A percentile compares a stretch with the other conserved stretches of the same genome.
Evolutionary conservation across 169 alveolate genomes (phyloP).

Genomic region (Perkinsus chesapeaki): DNA sequence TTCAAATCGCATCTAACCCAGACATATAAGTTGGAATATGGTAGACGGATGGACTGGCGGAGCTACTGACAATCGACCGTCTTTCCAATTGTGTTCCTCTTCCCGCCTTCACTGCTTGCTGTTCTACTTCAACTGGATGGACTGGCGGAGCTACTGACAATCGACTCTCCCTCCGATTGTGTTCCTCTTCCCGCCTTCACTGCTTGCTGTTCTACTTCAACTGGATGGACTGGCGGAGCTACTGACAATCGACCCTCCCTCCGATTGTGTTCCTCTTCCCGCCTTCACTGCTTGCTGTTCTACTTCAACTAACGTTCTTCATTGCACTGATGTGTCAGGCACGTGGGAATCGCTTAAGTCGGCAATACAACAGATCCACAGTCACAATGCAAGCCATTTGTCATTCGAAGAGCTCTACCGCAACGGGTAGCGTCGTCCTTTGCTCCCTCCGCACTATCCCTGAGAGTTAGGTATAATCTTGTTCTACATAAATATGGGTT

Average conservation of each 20-base stretch:
- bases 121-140: too few relatives aligned
- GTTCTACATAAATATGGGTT: slow-evolving; percentile 19
- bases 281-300: neutral
- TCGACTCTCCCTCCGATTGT: too few relatives aligned
- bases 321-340: neutral
- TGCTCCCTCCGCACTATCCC: neutral
- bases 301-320: neutral
- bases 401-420: slow-evolving; percentile 35
- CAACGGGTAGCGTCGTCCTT: neutral
- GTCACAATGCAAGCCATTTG: slow-evolving; percentile 35
- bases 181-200: too few relatives aligned
- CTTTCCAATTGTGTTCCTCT: too few relatives aligned
- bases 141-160: too few relatives aligned
- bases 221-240: neutral
- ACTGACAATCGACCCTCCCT: neutral
- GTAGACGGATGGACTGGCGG: too few relatives aligned
- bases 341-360: slow-evolving; percentile 28
- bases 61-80: too few relatives aligned
- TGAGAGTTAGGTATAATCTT: slow-evolving; percentile 9
- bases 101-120: too few relatives aligned
- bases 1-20: too few relatives aligned
- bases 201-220: too few relatives aligned
- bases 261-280: neutral
- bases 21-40: too few relatives aligned
- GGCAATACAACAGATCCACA: slow-evolving; percentile 36